Evolutionary conservation across 2,329 filamentous ascomycete genomes (phyloP), one percentile per base, ranked within the genome.

Genomic region (Claviceps citrina): DNA sequence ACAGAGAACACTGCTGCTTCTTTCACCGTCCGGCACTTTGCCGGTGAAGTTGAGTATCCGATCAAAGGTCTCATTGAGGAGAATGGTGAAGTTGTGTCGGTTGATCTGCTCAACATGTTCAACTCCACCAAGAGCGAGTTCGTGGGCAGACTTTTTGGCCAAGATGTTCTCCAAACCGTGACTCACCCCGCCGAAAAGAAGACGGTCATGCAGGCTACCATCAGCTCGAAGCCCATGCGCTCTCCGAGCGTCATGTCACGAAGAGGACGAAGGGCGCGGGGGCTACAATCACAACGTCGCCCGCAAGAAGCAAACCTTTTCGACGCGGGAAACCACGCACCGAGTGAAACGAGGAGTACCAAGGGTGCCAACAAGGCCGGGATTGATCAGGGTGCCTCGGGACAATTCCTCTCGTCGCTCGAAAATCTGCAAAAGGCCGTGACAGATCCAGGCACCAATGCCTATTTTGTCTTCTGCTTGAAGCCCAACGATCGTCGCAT

Each of bases 401-500:
- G 83, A 2, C 91, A 98, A 57, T 98, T 94, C 61, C 65, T 98
- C 18, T 77, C 83, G 1, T 83, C 87, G 0, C 67, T 98, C 20
- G 84, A 94, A 48, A 93, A 91, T 44, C 84, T 98, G 42, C 93
- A 80, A 43, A 87, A 89, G 51, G 87, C 85, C 2, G 67, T 98
- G 33, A 81, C 77, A 2, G 77, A 83, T 2, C 74, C 80, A 4
- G 84, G 86, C 53, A 83, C 86, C 9, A 98, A 98, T 53, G 76
- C 82, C 1, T 98, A 98, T 61, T 96, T 95, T 51, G 75, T 98
- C 33, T 95, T 98, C 61, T 98, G 91, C 54, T 64, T 98, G 47
- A 98, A 98, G 62, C 89, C 91, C 18, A 98, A 98, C 51, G 91
- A 98, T 57, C 76, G 91, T 39, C 78, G 91, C 37, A 98, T 98